A percentile compares a stretch with the other conserved stretches of the same genome.
These are phyloP conservation scores for Diospyros lotus DNA, from an alignment of 148 eudicot genomes.

Conservation along the genomic window DNA sequence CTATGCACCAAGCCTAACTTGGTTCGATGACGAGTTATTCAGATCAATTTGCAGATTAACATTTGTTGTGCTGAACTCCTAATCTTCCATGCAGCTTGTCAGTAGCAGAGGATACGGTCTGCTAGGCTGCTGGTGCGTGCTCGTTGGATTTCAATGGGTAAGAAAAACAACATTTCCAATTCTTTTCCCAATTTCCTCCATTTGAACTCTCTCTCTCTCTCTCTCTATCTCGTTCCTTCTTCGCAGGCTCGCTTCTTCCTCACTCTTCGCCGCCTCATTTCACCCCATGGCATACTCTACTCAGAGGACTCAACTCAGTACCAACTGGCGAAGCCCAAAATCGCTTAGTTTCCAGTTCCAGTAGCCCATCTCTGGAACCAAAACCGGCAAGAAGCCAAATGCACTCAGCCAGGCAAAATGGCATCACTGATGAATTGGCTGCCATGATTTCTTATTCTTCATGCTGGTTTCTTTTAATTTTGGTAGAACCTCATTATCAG, in stretches of 20 bases:
- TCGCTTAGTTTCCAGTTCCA: conserved; percentile 29
- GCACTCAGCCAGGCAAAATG: too few species aligned
- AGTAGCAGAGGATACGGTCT: conserved; percentile 55
- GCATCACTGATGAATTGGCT: too few species aligned
- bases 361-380: too few species aligned
- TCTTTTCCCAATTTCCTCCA: not conserved
- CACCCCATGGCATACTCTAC: conserved; percentile 60
- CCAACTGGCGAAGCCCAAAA: conserved; percentile 39
- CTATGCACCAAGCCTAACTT: too few species aligned
- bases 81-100: conserved; percentile 32
- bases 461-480: too few species aligned
- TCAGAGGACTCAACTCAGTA: conserved; percentile 45
- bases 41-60: too few species aligned
- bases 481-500: too few species aligned
- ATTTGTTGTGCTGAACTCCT: too few species aligned
- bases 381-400: too few species aligned
- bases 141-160: conserved; percentile 78
- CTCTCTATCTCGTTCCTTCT: not conserved
- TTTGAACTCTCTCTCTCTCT: not conserved
- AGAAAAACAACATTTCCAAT: not conserved
- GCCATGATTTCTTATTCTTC: too few species aligned
- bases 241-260: conserved; percentile 59
- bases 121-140: conserved; percentile 66
- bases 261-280: conserved; percentile 57
- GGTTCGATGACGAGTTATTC: too few species aligned